These are phyloP conservation scores for Calonectria hongkongensis DNA, from an alignment of 2,329 filamentous ascomycete genomes.

Conservation along the genomic window DNA sequence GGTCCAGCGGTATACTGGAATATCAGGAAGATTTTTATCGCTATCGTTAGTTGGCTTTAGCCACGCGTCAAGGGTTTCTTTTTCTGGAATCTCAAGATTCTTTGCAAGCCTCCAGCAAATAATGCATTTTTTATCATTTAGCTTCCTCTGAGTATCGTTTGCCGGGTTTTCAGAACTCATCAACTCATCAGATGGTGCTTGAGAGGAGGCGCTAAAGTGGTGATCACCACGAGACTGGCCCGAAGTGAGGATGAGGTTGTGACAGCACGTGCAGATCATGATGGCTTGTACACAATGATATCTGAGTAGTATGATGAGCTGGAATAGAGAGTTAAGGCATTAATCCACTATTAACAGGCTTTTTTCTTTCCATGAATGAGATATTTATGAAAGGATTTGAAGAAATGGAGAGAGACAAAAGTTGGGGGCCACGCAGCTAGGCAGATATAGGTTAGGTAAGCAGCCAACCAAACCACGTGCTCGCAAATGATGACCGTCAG, in stretches of 20 bases:
- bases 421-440: no score
- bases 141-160: fast-evolving
- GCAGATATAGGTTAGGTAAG: no score
- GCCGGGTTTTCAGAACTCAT: no score
- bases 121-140: neutral
- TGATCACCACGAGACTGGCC: neutral
- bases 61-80: neutral
- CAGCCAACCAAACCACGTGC: no score
- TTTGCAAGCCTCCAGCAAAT: constrained; percentile 11
- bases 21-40: neutral
- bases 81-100: neutral
- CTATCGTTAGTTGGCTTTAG: neutral
- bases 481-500: no score
- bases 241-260: neutral
- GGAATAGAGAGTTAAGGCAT: no score
- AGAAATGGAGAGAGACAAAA: no score
- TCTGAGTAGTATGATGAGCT: no score
- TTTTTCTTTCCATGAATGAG: no score
- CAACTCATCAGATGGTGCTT: neutral
- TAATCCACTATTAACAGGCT: no score
- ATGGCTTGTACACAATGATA: neutral
- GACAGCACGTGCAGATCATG: neutral
- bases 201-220: neutral
- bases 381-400: no score
- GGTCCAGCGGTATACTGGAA: constrained; percentile 5